Conservation (phyloP, 208 protist species). For the Acanthamoeba lugdunensis region DNA sequence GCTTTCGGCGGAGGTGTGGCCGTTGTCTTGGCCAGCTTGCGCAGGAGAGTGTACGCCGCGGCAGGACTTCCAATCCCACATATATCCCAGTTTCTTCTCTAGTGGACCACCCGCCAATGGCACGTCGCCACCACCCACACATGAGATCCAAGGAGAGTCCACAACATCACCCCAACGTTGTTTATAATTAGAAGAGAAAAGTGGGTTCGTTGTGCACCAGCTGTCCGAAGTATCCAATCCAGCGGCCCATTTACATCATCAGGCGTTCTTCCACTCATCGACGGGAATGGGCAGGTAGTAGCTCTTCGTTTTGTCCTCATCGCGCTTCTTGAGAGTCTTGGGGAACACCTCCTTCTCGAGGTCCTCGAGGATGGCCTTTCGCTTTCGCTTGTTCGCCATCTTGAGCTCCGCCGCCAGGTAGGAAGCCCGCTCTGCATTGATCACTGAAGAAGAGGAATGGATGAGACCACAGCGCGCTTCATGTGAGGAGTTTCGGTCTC, state of each 20-base stretch:
- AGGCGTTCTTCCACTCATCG: slow-evolving; percentile 3
- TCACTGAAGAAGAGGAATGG: not conserved
- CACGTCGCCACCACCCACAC: no score
- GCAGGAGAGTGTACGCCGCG: no score
- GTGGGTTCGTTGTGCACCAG: no score
- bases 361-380: slow-evolving; percentile 42
- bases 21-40: no score
- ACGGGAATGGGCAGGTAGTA: slow-evolving; percentile 41
- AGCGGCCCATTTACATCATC: not conserved
- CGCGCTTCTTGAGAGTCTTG: slow-evolving; percentile 16
- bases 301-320: slow-evolving; percentile 39
- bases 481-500: not conserved
- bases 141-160: no score
- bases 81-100: not conserved
- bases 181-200: no score
- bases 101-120: not conserved
- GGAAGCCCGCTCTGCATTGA: slow-evolving; percentile 32
- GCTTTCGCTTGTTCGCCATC: slow-evolving; percentile 58
- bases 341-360: slow-evolving; percentile 38
- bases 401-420: slow-evolving; percentile 47
- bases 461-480: not conserved
- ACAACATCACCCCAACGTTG: no score
- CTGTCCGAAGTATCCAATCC: no score
- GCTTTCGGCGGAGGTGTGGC: no score
- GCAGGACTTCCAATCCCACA: not conserved